phyloP scores from a whole-genome alignment of 2,329 filamentous ascomycete species.

The Chaetomiaceae sp. region DNA sequence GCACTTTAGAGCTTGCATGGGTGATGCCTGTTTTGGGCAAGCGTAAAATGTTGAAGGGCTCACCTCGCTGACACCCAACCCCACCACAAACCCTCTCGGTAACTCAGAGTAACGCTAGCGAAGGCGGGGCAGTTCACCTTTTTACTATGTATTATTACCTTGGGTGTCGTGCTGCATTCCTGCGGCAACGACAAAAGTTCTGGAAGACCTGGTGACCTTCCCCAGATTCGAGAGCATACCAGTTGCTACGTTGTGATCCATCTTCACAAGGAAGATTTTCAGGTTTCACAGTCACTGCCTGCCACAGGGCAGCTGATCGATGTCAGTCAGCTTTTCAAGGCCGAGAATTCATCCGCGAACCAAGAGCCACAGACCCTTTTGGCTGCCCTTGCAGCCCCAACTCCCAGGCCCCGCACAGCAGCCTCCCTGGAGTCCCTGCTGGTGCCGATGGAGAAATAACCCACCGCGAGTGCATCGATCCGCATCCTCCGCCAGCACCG shows the following conservation, averaged over 20 bases:
- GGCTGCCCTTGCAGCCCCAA: not conserved
- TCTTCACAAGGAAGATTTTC: too few species aligned
- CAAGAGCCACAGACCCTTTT: too few species aligned
- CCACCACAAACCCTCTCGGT: not conserved
- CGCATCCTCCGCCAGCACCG: conserved; percentile 1
- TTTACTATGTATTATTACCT: too few species aligned
- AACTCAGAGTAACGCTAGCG: too few species aligned
- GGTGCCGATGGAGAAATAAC: not conserved
- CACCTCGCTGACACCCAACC: not conserved
- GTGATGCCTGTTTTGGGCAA: conserved; percentile 2
- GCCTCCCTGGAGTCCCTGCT: not conserved
- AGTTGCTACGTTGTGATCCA: not conserved
- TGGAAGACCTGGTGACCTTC: conserved; percentile 3
- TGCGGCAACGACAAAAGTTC: not conserved
- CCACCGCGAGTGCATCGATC: not conserved
- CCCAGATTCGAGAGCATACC: not conserved
- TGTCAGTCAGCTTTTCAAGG: too few species aligned
- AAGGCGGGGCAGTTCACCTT: too few species aligned
- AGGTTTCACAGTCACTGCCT: too few species aligned
- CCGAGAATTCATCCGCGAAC: too few species aligned
- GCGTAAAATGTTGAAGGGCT: not conserved
- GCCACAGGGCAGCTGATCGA: too few species aligned
- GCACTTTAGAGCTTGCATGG: not conserved
- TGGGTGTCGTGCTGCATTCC: not conserved
- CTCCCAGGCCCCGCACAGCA: not conserved